Base-by-base conservation (phyloP, 1,284 basidiomycete genomes). In the Leccinum proximum region DNA sequence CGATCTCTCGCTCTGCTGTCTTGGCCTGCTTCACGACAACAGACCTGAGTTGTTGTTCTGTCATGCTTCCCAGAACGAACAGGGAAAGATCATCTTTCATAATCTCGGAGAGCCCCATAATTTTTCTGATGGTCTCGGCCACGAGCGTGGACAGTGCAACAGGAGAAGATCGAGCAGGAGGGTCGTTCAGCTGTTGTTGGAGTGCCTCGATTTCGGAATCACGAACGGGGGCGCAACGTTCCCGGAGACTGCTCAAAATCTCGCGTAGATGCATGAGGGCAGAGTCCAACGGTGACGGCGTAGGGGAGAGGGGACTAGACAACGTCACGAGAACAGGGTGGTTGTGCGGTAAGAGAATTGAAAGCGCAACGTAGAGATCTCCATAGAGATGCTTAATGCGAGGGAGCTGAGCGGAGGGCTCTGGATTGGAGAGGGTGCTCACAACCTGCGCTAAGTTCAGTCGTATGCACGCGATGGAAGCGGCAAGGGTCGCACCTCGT, bases 61-160 rank as follows among this genome's bases (percentile, higher is more conserved):
- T 79, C 83, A 88, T 85, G n/a, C 78, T 77, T 26, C 84, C 86
- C 1, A 87, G 70, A 6, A 87, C 76, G 60, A 87, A 84, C 62
- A 85, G 80, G 6, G 84, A 83, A 30, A 91, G 76, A 69, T 92
- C 90, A 38, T 80, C 77, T 69, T 84, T 86, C 86, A 92, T 88
- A 6, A 76, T 72, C 26, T 86, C 83, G 0, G 83, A 76, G 13
- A 91, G 75, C 14, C 77, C 72, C 8, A 91, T 68, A 26, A 85
- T 79, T 0, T 78, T 76, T 62, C 77, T 82, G 11, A 82, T 71
- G 3, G 79, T 80, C 35, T 82, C 78, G 1, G 83, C 70, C 14
- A 88, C 74, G 1, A 82, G 71, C 56, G 71, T 70, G 14, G 82
- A 81, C 7, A 82, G 72, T 26, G 74, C 68, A 18, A 65, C 60